These are phyloP conservation scores for Hericium alpestre DNA, from an alignment of 768 basidiomycete genomes.

Conservation along the genomic window DNA sequence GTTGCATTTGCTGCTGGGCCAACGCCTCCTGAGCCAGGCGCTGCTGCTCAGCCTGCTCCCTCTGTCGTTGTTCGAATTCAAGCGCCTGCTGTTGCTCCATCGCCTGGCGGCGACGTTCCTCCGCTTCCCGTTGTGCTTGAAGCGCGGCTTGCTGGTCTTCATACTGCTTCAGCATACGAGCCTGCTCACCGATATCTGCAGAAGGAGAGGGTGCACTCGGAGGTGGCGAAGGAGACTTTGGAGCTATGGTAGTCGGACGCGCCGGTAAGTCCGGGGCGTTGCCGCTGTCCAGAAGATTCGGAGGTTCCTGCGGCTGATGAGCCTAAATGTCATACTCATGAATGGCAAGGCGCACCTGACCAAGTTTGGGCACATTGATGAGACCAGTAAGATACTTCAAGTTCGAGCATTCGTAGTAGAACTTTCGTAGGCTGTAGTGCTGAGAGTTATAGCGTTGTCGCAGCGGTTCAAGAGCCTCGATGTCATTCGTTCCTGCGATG, in stretches of 20 bases:
- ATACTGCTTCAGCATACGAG: conserved; percentile 89
- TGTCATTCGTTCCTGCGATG: conserved; percentile 69
- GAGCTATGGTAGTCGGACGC: conserved; percentile 45
- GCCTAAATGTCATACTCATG: background rate
- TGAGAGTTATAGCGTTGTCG: conserved; percentile 81
- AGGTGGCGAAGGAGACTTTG: conserved; percentile 51
- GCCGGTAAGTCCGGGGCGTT: conserved; percentile 81
- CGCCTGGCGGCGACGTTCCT: conserved; percentile 72
- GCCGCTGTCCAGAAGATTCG: conserved; percentile 81
- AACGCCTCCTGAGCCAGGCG: conserved; percentile 66
- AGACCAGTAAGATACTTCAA: conserved; percentile 95
- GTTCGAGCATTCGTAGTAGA: conserved; percentile 99
- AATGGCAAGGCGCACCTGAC: conserved; percentile 45
- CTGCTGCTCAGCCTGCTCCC: conserved; percentile 80
- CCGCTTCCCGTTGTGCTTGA: conserved; percentile 69
- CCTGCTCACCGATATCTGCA: conserved; percentile 78
- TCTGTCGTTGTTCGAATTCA: conserved; percentile 86
- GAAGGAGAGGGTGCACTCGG: conserved; percentile 61
- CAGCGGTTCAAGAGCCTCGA: conserved; percentile 83
- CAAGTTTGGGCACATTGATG: conserved; percentile 96
- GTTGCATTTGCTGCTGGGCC: conserved; percentile 51
- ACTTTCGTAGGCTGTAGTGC: conserved; percentile 88
- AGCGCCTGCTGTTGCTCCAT: conserved; percentile 67
- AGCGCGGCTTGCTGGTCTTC: conserved; percentile 90
- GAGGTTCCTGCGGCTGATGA: conserved; percentile 63